Base-by-base conservation (phyloP, 192 early-diverging fungal species). In the Podila verticillata region DNA sequence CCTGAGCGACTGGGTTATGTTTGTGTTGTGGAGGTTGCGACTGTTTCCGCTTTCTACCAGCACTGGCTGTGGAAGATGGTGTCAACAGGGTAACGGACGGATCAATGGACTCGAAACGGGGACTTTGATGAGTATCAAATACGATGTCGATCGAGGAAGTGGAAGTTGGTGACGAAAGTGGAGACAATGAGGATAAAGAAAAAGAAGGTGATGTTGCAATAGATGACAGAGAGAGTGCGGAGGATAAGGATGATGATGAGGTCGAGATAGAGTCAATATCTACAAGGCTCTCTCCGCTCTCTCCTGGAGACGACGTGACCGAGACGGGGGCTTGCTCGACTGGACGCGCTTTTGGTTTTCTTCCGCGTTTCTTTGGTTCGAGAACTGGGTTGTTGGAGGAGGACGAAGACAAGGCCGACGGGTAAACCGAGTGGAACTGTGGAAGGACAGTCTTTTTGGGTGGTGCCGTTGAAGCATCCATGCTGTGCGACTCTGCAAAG, bases 311-410 rank as follows among this genome's bases (percentile, higher is more conserved):
- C 2, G 51, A 54, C 20, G 51, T 44, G 13, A 12, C n/a, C 17
- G 51, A 4, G 51, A 54, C 24, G 24, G 51, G 9, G n/a, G 61
- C 36, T 5, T 63, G 20, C n/a, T 35, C 26, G 22, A 48, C 22
- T 48, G 10, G 51, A 59, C n/a, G 19, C 34, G 61, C 32, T 47
- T 62, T 70, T 65, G 74, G 63, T 39, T 70, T 78, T 29, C 58
- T 68, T 24, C 54, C 56, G 30, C 62, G 66, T 26, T 69, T 75
- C 28, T 61, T 65, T 20, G 17, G 5, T 6, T 26, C 24, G 20
- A 1, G n/a, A 1, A n/a, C 51, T 4, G 51, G 20, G 10, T 54
- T 54, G 20, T 1, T 54, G 51, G 51, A n/a, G 22, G n/a, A 54
- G 7, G 39, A 44, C 15, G 36, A 39, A 39, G 36, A 44, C 12